A percentile compares a stretch with the other conserved stretches of the same genome.
These are phyloP conservation scores for Acacia concinna DNA, from an alignment of 331 rosid species.

Conservation along the genomic window DNA sequence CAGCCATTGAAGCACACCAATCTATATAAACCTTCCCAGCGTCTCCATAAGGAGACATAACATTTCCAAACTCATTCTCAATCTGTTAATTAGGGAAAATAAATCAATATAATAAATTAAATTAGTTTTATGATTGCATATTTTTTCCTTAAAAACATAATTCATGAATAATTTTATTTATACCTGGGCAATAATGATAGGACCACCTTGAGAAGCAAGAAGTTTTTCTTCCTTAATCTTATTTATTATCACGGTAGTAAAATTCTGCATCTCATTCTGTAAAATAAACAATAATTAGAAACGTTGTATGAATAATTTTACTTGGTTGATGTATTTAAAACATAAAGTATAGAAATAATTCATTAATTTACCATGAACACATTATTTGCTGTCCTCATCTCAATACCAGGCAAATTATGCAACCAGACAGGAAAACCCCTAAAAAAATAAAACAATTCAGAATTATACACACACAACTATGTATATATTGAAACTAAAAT, in stretches of 20 bases:
- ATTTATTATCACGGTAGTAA: neutral
- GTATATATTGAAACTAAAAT: neutral
- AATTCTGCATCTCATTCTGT: constrained; percentile 1
- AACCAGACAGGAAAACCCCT: neutral
- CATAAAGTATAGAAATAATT: neutral
- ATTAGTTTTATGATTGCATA: neutral
- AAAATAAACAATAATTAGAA: neutral
- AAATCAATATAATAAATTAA: neutral
- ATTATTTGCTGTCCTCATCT: neutral
- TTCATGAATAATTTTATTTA: neutral
- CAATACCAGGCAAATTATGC: constrained; percentile 5
- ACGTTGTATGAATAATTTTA: neutral
- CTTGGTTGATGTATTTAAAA: neutral
- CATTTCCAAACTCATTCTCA: neutral
- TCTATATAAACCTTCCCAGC: neutral
- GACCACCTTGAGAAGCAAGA: neutral
- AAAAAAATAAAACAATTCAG: neutral
- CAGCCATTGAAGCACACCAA: neutral
- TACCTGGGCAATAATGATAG: neutral
- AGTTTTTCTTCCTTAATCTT: neutral
- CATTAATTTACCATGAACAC: neutral
- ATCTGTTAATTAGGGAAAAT: neutral
- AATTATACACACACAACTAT: neutral
- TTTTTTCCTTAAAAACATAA: neutral
- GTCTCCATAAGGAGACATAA: neutral